phyloP scores from a whole-genome alignment of 2,329 filamentous ascomycete species.

The Thielaviopsis euricoi region DNA sequence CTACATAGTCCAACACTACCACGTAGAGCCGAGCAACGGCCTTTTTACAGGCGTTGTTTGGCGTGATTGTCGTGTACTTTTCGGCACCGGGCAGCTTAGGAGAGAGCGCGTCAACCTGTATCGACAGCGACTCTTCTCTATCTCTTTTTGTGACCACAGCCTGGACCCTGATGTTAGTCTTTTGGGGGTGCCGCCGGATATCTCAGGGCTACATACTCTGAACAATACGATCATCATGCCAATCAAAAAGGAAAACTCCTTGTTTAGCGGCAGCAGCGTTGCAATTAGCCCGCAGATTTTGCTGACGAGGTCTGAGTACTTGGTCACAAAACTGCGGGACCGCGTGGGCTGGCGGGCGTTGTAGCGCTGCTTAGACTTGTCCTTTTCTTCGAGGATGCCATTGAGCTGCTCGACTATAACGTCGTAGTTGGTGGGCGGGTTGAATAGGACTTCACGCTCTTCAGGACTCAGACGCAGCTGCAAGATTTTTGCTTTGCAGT shows the following conservation, averaged over 20 bases:
- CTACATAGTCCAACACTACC: constrained; percentile 5
- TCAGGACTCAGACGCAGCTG: constrained; percentile 1
- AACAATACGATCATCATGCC: constrained; percentile 8
- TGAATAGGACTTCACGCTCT: constrained; percentile 1
- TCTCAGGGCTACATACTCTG: neutral
- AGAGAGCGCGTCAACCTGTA: neutral
- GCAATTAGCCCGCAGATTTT: neutral
- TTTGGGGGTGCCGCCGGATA: neutral
- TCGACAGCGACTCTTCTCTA: constrained; percentile 4
- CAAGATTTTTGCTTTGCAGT: constrained; percentile 7
- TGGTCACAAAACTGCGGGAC: neutral
- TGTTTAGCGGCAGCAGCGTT: neutral
- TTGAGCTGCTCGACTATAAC: neutral
- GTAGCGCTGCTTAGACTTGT: neutral
- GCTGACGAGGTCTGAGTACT: neutral
- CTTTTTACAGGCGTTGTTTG: constrained; percentile 6
- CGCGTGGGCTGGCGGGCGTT: neutral
- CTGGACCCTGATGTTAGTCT: neutral
- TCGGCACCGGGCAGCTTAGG: neutral
- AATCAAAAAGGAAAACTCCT: constrained; percentile 4
- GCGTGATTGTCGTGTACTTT: constrained; percentile 1
- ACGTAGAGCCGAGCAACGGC: constrained; percentile 2
- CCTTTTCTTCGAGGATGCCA: neutral
- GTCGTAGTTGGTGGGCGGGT: neutral
- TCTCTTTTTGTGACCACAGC: constrained; percentile 6